Conservation (phyloP, 2,329 filamentous ascomycete genomes). For the Penicillium hesseltinei region DNA sequence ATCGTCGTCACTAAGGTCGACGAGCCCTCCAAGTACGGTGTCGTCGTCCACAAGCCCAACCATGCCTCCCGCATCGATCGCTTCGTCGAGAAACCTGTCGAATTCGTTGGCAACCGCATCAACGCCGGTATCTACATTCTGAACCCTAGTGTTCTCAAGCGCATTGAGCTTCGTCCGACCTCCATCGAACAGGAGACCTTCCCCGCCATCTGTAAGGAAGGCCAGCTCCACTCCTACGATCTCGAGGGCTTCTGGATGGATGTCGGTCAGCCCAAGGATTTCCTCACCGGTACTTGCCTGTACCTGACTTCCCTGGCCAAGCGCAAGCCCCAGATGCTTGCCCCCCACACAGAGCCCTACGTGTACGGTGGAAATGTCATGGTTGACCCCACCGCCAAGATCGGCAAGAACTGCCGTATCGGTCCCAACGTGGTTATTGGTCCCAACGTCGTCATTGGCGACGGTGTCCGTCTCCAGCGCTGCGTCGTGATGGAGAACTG, state of each 20-base stretch:
- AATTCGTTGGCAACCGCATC: conserved; percentile 98
- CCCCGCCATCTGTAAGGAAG: conserved; percentile 86
- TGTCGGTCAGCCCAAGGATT: conserved; percentile 97
- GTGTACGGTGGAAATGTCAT: conserved; percentile 94
- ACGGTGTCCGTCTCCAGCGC: conserved; percentile 90
- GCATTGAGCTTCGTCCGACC: conserved; percentile 93
- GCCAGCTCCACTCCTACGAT: conserved; percentile 91
- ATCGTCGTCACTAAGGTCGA: conserved; percentile 99
- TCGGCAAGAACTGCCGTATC: conserved; percentile 97
- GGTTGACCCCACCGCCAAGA: conserved; percentile 90
- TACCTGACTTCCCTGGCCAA: conserved; percentile 92
- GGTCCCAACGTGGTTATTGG: conserved; percentile 96
- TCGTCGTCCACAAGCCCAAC: conserved; percentile 93
- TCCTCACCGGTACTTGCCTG: conserved; percentile 91
- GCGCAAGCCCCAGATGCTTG: conserved; percentile 81
- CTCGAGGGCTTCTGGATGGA: conserved; percentile 99
- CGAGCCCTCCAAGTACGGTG: conserved; percentile 98
- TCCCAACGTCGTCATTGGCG: conserved; percentile 85
- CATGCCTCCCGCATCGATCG: conserved; percentile 91
- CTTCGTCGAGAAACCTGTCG: conserved; percentile 98
- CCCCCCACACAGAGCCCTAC: conserved; percentile 69
- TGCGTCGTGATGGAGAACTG: conserved; percentile 84
- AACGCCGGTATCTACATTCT: conserved; percentile 98
- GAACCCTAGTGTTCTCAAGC: conserved; percentile 83
- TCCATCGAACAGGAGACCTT: conserved; percentile 99